A percentile compares a stretch with the other conserved stretches of the same genome.
These are phyloP conservation scores for Anastatica hierochuntica DNA, from an alignment of 345 rosid species.

Conservation along the genomic window DNA sequence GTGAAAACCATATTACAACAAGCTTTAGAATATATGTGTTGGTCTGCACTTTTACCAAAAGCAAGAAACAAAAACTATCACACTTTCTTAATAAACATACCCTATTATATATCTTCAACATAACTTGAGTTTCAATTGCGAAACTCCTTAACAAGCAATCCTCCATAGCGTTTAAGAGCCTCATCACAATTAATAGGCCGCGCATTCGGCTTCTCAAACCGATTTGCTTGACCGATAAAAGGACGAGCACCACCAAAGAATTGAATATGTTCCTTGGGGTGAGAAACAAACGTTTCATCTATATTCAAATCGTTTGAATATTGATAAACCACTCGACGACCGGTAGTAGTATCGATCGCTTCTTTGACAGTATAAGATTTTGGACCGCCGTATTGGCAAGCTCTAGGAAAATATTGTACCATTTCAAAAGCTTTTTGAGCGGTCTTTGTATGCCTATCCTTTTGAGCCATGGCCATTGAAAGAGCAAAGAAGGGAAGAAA, in stretches of 20 bases:
- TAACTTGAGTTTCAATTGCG: conserved; percentile 4
- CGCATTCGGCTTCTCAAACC: conserved; percentile 11
- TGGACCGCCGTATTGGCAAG: conserved; percentile 10
- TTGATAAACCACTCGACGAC: conserved; percentile 1
- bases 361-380: conserved; percentile 13
- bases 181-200: conserved; percentile 20
- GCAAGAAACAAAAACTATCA: background rate
- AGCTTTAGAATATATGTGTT: conserved; percentile 17
- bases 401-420: conserved; percentile 10
- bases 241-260: conserved; percentile 10
- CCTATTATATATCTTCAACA: conserved; percentile 1
- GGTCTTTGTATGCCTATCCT: background rate
- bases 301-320: conserved; percentile 3
- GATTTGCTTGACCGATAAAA: background rate
- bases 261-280: conserved; percentile 1
- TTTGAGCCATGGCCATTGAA: conserved; percentile 22
- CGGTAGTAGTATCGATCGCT: background rate
- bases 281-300: conserved; percentile 4
- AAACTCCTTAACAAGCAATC: conserved; percentile 23
- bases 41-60: conserved; percentile 11
- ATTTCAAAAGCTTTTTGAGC: conserved; percentile 19
- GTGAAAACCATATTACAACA: conserved; percentile 1
- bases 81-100: conserved; percentile 10
- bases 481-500: conserved; percentile 3
- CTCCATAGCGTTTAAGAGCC: conserved; percentile 19